Conservation (phyloP, 2,329 filamentous ascomycete species). For the Albifimbria verrucaria region DNA sequence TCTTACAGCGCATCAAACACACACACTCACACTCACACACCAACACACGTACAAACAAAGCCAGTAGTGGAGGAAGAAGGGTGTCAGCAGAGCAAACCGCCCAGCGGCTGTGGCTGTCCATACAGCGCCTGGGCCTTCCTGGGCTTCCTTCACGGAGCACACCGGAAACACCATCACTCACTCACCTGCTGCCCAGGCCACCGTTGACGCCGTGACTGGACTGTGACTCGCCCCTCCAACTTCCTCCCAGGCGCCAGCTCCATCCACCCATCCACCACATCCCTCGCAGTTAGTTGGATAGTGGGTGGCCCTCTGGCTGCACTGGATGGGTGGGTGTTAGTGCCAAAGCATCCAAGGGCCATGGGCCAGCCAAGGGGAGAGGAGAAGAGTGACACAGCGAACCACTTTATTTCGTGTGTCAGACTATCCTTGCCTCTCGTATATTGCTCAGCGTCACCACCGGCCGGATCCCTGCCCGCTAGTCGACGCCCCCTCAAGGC, state of each 20-base stretch:
- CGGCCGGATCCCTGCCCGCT: conserved; percentile 25
- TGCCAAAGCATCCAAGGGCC: conserved; percentile 17
- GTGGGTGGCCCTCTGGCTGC: conserved; percentile 15
- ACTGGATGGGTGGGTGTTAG: conserved; percentile 21
- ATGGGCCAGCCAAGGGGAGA: conserved; percentile 19
- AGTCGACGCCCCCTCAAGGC: conserved; percentile 24
- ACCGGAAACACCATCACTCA: not conserved
- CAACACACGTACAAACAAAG: conserved; percentile 14
- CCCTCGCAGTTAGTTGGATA: not conserved
- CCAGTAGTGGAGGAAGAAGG: conserved; percentile 5
- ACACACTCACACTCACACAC: not conserved
- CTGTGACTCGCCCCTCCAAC: not conserved
- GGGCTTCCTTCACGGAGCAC: not conserved
- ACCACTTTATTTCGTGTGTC: conserved; percentile 47
- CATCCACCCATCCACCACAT: not conserved
- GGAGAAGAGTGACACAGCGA: conserved; percentile 22
- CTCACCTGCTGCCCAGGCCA: not conserved
- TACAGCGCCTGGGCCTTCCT: not conserved
- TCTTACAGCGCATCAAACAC: too few relatives aligned
- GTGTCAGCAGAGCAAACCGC: conserved; percentile 23
- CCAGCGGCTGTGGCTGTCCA: conserved; percentile 5
- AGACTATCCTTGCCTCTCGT: conserved; percentile 47
- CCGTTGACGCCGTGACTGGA: conserved; percentile 1
- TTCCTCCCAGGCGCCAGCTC: conserved; percentile 8
- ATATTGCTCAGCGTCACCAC: conserved; percentile 48